These are phyloP conservation scores for Saksenaea oblongispora DNA, from an alignment of 371 early-diverging fungal species.

Conservation along the genomic window DNA sequence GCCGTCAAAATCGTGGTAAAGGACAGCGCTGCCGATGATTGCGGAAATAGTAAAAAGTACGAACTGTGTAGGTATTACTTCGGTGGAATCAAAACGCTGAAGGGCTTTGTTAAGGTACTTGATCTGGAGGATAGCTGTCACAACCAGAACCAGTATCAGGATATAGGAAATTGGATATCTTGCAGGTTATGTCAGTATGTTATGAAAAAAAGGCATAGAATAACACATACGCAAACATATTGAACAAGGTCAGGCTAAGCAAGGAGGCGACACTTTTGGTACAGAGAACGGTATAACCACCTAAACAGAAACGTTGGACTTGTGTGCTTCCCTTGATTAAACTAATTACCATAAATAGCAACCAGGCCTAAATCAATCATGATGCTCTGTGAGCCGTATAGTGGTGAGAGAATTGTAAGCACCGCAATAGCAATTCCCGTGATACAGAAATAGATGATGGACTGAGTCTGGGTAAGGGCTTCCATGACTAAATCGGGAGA, in stretches of 20 bases:
- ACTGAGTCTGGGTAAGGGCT: slow-evolving; percentile 59
- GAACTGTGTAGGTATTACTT: slow-evolving; percentile 83
- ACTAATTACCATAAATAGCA: slow-evolving; percentile 68
- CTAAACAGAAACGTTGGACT: slow-evolving; percentile 29
- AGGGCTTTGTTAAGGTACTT: slow-evolving; percentile 74
- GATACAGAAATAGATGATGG: slow-evolving; percentile 61
- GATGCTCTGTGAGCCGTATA: slow-evolving; percentile 60
- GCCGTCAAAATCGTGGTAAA: slow-evolving; percentile 74
- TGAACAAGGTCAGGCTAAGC: slow-evolving; percentile 61
- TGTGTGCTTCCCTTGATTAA: not conserved
- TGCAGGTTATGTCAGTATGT: not conserved
- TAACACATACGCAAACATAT: slow-evolving; percentile 59
- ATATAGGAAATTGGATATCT: slow-evolving; percentile 68
- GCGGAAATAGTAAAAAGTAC: slow-evolving; percentile 79
- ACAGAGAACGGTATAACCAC: slow-evolving; percentile 78
- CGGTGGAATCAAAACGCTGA: slow-evolving; percentile 71
- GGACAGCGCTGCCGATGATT: slow-evolving; percentile 71
- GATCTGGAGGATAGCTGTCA: slow-evolving; percentile 74
- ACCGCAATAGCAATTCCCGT: slow-evolving; percentile 40
- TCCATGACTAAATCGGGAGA: slow-evolving; percentile 64
- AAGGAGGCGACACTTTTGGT: slow-evolving; percentile 76
- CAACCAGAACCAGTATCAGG: slow-evolving; percentile 58
- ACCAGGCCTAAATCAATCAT: slow-evolving; percentile 72
- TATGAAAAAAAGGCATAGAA: not conserved
- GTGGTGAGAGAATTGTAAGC: slow-evolving; percentile 54